Percentiles rank a stretch among this genome's conserved stretches.
Conservation (phyloP, 805 yeast genomes). For the Barnettozyma californica region DNA sequence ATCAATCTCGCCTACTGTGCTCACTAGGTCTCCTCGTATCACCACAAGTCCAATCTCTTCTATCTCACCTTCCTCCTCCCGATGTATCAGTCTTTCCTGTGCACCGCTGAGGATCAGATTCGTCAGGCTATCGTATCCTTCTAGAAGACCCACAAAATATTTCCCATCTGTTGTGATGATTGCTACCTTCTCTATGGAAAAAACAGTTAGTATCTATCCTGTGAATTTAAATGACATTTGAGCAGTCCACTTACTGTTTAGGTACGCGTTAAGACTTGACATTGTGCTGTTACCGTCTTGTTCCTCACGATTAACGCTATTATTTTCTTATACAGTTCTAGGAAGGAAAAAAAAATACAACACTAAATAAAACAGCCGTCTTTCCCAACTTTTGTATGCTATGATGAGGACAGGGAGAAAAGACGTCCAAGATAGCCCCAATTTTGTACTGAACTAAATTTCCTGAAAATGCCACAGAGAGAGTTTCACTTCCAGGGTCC, state of each 20-base stretch:
- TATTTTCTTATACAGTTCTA: too few species aligned
- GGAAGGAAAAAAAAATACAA: too few species aligned
- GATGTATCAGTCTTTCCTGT: slow-evolving; percentile 44
- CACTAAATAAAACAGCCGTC: too few species aligned
- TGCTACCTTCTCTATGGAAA: slow-evolving; percentile 39
- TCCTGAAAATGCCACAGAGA: neutral
- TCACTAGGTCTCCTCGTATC: slow-evolving; percentile 55
- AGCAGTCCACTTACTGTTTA: slow-evolving; percentile 17
- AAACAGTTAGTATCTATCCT: slow-evolving; percentile 12
- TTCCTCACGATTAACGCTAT: too few species aligned
- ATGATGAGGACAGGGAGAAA: neutral
- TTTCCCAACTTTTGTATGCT: neutral
- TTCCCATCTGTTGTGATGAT: slow-evolving; percentile 55
- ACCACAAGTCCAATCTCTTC: slow-evolving; percentile 42
- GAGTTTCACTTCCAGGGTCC: slow-evolving; percentile 1
- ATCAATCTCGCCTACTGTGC: slow-evolving; percentile 51
- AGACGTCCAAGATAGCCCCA: neutral
- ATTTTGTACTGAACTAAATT: neutral
- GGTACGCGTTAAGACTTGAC: slow-evolving; percentile 20
- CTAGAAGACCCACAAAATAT: slow-evolving; percentile 40
- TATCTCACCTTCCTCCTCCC: slow-evolving; percentile 22
- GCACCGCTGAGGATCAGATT: slow-evolving; percentile 52
- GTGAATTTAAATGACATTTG: too few species aligned
- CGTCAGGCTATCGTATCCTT: slow-evolving; percentile 62
- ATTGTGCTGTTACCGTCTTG: slow-evolving; percentile 4